These are phyloP conservation scores for Alternaria brassicicola DNA, from an alignment of 2,329 filamentous ascomycete genomes.

Conservation along the genomic window DNA sequence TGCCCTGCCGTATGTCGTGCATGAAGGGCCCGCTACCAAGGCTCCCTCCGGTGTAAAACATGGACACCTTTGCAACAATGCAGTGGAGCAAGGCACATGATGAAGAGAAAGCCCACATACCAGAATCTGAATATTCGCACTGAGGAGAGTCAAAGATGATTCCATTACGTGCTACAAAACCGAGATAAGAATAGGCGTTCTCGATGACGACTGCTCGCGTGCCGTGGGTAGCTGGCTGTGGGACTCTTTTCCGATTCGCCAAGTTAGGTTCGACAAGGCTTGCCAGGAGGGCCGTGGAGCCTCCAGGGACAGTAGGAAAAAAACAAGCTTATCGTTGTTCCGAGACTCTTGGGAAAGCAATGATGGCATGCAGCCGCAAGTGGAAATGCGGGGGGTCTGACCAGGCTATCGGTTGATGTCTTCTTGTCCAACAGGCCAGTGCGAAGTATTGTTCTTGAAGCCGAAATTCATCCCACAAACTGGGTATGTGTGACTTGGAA, in stretches of 20 bases:
- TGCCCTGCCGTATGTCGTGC: slow-evolving; percentile 36
- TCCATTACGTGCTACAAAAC: slow-evolving; percentile 47
- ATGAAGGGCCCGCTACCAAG: slow-evolving; percentile 34
- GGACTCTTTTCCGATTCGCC: slow-evolving; percentile 27
- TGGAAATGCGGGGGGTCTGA: slow-evolving; percentile 28
- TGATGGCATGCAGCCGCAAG: slow-evolving; percentile 19
- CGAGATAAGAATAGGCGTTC: slow-evolving; percentile 42
- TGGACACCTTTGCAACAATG: slow-evolving; percentile 18
- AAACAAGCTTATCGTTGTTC: slow-evolving; percentile 36
- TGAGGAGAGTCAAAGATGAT: slow-evolving; percentile 54
- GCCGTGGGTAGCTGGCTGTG: slow-evolving; percentile 38
- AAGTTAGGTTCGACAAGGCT: slow-evolving; percentile 35
- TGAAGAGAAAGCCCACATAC: slow-evolving; percentile 46
- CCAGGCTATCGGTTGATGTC: slow-evolving; percentile 49
- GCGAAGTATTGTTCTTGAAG: slow-evolving; percentile 50
- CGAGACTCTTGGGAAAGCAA: slow-evolving; percentile 33
- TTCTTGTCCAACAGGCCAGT: slow-evolving; percentile 56
- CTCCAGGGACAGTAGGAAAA: slow-evolving; percentile 30
- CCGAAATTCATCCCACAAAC: slow-evolving; percentile 48
- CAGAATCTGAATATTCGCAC: slow-evolving; percentile 57
- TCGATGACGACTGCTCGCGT: slow-evolving; percentile 37
- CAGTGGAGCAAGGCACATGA: slow-evolving; percentile 29
- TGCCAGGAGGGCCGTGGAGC: slow-evolving; percentile 28
- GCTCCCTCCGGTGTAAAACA: slow-evolving; percentile 32
- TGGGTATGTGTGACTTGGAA: background rate